Percentiles rank a stretch among this genome's conserved stretches.
Conservation (phyloP, 148 eudicot genomes). For the Spergularia bocconei region DNA sequence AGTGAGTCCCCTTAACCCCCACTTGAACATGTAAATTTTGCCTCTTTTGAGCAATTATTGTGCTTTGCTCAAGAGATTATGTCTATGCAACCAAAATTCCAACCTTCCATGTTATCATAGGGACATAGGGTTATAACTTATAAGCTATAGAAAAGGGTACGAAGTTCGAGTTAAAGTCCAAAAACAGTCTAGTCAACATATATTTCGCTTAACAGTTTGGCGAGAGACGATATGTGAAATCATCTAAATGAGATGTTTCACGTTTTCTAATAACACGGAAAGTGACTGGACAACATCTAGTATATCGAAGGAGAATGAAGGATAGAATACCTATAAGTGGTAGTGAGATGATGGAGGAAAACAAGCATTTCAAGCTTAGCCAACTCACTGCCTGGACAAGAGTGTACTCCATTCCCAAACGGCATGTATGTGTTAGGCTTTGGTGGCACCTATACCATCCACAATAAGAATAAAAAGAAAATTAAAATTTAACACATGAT, state of each 20-base stretch:
- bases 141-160: no score
- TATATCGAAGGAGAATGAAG: no score
- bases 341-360: conserved; percentile 72
- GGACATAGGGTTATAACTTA: no score
- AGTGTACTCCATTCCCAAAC: conserved; percentile 79
- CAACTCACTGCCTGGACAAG: conserved; percentile 87
- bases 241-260: no score
- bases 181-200: no score
- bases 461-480: not conserved
- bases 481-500: not conserved
- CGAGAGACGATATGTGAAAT: no score
- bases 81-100: no score
- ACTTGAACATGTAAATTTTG: not conserved
- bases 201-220: no score
- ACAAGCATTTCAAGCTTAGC: conserved; percentile 88
- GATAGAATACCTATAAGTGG: conserved; percentile 31
- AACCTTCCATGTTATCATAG: no score
- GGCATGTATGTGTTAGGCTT: conserved; percentile 81
- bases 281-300: no score
- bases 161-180: no score
- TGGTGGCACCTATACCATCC: conserved; percentile 55
- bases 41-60: conserved; percentile 11
- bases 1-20: conserved; percentile 4
- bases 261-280: no score
- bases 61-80: not conserved